These are phyloP conservation scores for Starmerella bombicola DNA, from an alignment of 805 yeast genomes.

Conservation along the genomic window DNA sequence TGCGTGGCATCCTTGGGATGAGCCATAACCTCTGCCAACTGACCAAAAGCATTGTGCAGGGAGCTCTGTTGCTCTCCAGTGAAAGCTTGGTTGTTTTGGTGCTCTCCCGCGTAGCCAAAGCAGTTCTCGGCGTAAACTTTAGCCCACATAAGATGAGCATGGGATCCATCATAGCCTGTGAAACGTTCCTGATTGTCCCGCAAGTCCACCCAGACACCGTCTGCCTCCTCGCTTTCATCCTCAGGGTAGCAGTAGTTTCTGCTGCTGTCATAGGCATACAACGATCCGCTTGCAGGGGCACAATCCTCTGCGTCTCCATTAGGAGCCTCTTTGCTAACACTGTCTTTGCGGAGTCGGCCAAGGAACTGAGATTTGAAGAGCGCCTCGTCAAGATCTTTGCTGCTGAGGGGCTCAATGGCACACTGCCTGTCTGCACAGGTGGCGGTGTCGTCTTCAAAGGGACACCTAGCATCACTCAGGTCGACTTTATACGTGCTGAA, in stretches of 20 bases:
- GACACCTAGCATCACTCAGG: constrained; percentile 57
- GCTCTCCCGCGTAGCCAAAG: constrained; percentile 39
- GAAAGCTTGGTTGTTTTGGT: not conserved
- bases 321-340: constrained; percentile 25
- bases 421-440: constrained; percentile 80
- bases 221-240: constrained; percentile 28
- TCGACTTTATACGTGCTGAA: constrained; percentile 81
- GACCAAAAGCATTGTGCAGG: not conserved
- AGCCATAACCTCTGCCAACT: constrained; percentile 12
- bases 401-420: constrained; percentile 67
- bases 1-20: constrained; percentile 24
- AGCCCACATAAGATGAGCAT: constrained; percentile 83
- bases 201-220: constrained; percentile 66
- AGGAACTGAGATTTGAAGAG: constrained; percentile 58
- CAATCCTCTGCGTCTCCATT: constrained; percentile 16
- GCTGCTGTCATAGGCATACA: constrained; percentile 11
- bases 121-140: constrained; percentile 89
- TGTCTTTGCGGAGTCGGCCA: constrained; percentile 37
- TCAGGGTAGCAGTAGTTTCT: constrained; percentile 33
- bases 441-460: constrained; percentile 68
- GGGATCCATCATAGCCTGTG: constrained; percentile 91
- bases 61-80: not conserved
- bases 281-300: constrained; percentile 18
- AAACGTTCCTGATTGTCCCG: constrained; percentile 87
- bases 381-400: constrained; percentile 59